Conservation (phyloP, 345 rosid species). For the Noccaea bulbosa region DNA sequence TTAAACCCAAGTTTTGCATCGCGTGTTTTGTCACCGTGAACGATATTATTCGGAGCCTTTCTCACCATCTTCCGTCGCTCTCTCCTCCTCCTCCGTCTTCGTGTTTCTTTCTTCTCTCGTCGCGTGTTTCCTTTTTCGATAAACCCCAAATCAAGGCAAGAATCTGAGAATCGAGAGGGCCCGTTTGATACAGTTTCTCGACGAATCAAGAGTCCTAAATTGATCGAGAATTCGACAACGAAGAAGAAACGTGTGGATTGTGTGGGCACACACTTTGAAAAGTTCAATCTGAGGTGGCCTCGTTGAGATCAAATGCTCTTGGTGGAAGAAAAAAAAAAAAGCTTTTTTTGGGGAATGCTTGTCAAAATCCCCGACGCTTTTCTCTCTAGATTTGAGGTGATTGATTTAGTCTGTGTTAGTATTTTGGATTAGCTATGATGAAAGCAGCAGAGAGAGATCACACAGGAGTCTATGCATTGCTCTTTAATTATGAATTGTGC, state of each 20-base stretch:
- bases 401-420: not conserved
- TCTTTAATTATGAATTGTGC: no score
- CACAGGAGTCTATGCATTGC: no score
- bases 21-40: constrained; percentile 29
- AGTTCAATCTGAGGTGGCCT: constrained; percentile 7
- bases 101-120: constrained; percentile 9
- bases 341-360: not conserved
- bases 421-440: no score
- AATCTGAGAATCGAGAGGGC: constrained; percentile 9
- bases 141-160: constrained; percentile 38
- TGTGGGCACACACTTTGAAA: constrained; percentile 9
- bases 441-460: no score
- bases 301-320: constrained; percentile 11
- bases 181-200: not conserved
- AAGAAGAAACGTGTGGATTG: constrained; percentile 17
- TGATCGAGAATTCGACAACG: constrained; percentile 22
- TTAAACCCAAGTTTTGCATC: constrained; percentile 1
- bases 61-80: constrained; percentile 27
- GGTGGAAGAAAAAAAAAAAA: not conserved
- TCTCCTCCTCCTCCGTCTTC: constrained; percentile 22
- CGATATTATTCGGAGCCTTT: constrained; percentile 3
- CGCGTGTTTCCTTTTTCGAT: constrained; percentile 7
- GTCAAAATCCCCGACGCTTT: constrained; percentile 2
- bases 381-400: not conserved
- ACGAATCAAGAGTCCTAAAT: constrained; percentile 13